Evolutionary conservation across 345 rosid genomes (phyloP).

Genomic region (Pugionium dolabratum): DNA sequence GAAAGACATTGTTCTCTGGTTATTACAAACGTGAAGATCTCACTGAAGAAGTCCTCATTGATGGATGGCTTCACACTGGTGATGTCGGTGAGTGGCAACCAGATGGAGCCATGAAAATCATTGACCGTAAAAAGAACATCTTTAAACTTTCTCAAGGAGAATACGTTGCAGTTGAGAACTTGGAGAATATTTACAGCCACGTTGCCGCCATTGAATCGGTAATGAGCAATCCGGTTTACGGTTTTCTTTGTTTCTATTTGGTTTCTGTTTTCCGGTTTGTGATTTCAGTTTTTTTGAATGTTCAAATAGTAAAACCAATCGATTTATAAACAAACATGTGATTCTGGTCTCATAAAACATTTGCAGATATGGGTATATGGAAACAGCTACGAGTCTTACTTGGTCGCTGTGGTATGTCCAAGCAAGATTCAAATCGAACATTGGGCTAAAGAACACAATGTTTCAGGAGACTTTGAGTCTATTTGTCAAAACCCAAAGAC

Average conservation of each 20-base stretch:
- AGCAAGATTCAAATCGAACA: conserved; percentile 66
- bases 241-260: not conserved
- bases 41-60: conserved; percentile 74
- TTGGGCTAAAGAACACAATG: conserved; percentile 75
- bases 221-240: conserved; percentile 7
- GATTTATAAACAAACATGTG: not conserved
- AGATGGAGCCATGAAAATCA: conserved; percentile 88
- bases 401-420: conserved; percentile 87
- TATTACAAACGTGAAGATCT: conserved; percentile 92
- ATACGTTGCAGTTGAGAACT: conserved; percentile 93
- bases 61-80: conserved; percentile 99
- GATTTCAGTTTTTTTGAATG: too few relatives aligned
- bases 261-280: too few relatives aligned
- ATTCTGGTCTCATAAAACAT: not conserved
- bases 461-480: conserved; percentile 66
- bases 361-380: conserved; percentile 94
- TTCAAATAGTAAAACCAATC: too few relatives aligned
- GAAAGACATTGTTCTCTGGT: conserved; percentile 77
- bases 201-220: conserved; percentile 75
- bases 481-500: conserved; percentile 66
- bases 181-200: conserved; percentile 79
- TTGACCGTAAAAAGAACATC: conserved; percentile 92
- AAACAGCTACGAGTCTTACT: conserved; percentile 90
- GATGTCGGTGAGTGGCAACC: conserved; percentile 99
- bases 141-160: conserved; percentile 99